Percentiles rank a stretch among this genome's conserved stretches.
These are phyloP conservation scores for Ophiosphaerella herpotricha DNA, from an alignment of 2,329 filamentous ascomycete genomes.

Conservation along the genomic window DNA sequence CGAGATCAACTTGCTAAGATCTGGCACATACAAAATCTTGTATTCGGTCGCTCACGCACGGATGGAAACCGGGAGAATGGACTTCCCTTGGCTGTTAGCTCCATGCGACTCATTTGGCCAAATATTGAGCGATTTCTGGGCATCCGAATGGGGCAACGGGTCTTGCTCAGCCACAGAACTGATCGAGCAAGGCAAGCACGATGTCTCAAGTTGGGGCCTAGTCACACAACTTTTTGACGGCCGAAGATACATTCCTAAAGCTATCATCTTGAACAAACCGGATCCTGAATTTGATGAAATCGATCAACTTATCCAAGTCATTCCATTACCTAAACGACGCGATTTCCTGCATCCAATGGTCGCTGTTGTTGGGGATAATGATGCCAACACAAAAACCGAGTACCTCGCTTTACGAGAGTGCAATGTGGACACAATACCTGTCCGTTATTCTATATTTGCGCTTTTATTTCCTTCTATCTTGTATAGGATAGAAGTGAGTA, in stretches of 20 bases:
- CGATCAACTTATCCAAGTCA: conserved; percentile 17
- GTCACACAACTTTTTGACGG: conserved; percentile 25
- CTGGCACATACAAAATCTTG: conserved; percentile 34
- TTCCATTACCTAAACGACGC: conserved; percentile 57
- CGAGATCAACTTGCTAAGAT: conserved; percentile 23
- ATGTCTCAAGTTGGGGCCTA: conserved; percentile 28
- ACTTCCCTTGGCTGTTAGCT: conserved; percentile 39
- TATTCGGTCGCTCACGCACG: conserved; percentile 20
- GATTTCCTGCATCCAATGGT: conserved; percentile 61
- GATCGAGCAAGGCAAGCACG: conserved; percentile 4
- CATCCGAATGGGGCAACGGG: conserved; percentile 5
- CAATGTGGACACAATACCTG: conserved; percentile 53
- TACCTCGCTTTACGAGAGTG: conserved; percentile 57
- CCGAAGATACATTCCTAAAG: conserved; percentile 25
- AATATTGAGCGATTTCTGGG: conserved; percentile 6
- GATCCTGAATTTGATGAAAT: background rate
- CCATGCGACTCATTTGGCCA: conserved; percentile 21
- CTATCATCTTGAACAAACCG: background rate
- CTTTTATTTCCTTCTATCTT: conserved; percentile 74
- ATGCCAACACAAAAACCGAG: conserved; percentile 50
- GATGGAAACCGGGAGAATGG: conserved; percentile 27
- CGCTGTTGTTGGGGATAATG: conserved; percentile 13
- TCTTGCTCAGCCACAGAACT: conserved; percentile 14
- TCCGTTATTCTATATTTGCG: conserved; percentile 54
- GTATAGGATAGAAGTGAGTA: conserved; percentile 67